Evolutionary conservation across 1,284 basidiomycete species (phyloP), one percentile per base, ranked within the genome.

Genomic region (Leccinum ponderosum): DNA sequence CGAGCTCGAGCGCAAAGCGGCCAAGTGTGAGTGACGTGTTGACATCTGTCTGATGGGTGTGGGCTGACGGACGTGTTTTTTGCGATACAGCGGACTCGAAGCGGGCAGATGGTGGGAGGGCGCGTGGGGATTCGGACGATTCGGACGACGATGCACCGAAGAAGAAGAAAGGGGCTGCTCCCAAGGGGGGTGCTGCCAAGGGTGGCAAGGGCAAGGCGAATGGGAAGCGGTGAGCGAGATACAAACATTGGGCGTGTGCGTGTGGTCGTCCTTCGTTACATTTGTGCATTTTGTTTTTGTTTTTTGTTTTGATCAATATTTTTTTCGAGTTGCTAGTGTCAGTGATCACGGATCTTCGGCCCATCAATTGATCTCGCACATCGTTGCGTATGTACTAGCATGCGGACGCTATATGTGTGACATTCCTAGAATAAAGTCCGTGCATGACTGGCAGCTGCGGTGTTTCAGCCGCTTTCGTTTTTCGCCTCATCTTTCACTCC

Each of bases 1-100:
- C 71, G 95, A 95, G n/a, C n/a, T n/a, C n/a, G n/a, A n/a, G 77
- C 83, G 87, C 53, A 97, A 97, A 73, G 93, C 94, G 12, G 90
- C 91, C 14, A 90, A 89, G 81, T 89, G 90, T 93, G 42, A 42
- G 76, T 58, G 48, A 14, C 12, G 25, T 39, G n/a, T 59, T 5
- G 12, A 12, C 12, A 29, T 27, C 9, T 1, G 25, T 37, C n/a
- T 35, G 55, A 48, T 47, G 15, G 53, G 42, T 53, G 12, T n/a
- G n/a, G n/a, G n/a, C 50, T 63, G 59, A 62, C 42, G 37, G 33
- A 33, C n/a, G n/a, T n/a, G n/a, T n/a, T n/a, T 37, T 37, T 35
- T 35, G n/a, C 25, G 25, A 47, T 57, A 14, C 64, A 91, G 89
- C 89, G 55, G 91, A 93, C 72, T 84, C 83, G 68, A 90, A 89